Evolutionary conservation across 352 stramenopile genomes (phyloP), one percentile per base, ranked within the genome.

Genomic region (Phytopythium delawarense): DNA sequence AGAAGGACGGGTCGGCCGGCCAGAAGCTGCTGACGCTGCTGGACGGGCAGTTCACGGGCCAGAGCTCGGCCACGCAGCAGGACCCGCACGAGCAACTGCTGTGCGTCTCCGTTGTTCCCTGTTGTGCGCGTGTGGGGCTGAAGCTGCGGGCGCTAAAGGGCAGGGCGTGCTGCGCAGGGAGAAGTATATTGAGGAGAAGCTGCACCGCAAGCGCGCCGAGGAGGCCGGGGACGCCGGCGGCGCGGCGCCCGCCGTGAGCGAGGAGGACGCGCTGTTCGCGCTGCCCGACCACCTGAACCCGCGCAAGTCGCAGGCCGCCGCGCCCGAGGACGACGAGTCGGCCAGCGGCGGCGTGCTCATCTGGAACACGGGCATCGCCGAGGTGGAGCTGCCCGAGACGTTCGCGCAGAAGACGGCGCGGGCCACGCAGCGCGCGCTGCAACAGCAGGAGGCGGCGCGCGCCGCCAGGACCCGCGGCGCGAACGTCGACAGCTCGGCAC

Each of bases 21-120:
- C 69, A 93, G 66, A 93, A 93, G 66, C 70, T 93, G 30, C 57
- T 91, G 49, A 79, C 73, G 39, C 64, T 93, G 63, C 69, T 94
- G 45, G 80, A 91, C 54, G 85, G 83, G 1, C 85, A 94, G 65
- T 94, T 94, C 61, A 94, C 83, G 46, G 79, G 80, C 12, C 83
- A 92, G 63, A 88, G 74, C 53, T 69, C 66, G 16, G 75, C 71
- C 28, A 87, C 76, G 2, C 73, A 88, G 49, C 71, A 74, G 48
- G 81, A 94, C 42, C 81, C 88, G 65, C 82, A 92, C 62, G 84
- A 90, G 63, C 77, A 92, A 67, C 79, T 92, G 28, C 71, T 80
- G 78, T 88, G 57, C 44, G 73, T 58, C 28, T 35, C 13, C 1
- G 9, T 7, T 40, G 35, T 40, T 15, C 35, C 25, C 25, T 28